Evolutionary conservation across 345 rosid genomes (phyloP).

Genomic region (Rhodomyrtus tomentosa): DNA sequence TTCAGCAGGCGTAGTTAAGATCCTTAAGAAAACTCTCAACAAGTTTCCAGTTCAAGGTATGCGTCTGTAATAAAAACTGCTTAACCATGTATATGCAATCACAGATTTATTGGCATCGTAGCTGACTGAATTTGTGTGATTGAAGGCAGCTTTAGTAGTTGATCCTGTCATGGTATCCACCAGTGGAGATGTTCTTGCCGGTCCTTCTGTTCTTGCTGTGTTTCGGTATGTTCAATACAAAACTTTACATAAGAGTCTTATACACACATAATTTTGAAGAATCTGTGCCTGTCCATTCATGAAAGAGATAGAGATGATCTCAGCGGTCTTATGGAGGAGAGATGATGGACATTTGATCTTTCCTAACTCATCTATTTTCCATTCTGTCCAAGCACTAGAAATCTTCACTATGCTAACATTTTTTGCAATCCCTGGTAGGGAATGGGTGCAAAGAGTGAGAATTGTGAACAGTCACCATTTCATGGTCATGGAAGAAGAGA

Average conservation of each 20-base stretch:
- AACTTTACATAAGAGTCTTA: rapidly evolving
- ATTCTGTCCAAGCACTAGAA: rapidly evolving
- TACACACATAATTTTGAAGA: not conserved
- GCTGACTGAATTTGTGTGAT: constrained; percentile 16
- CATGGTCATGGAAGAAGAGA: not conserved
- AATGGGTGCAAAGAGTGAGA: not conserved
- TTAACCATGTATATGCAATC: not conserved
- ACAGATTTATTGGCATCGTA: not conserved
- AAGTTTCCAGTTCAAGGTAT: constrained; percentile 67
- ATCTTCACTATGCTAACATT: not conserved
- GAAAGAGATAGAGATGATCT: not conserved
- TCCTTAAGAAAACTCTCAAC: constrained; percentile 37
- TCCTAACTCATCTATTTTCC: not conserved
- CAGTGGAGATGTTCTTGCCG: constrained; percentile 82
- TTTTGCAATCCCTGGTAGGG: not conserved
- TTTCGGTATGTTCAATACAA: constrained; percentile 32
- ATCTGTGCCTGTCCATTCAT: not conserved
- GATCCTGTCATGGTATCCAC: constrained; percentile 99
- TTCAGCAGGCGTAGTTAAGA: constrained; percentile 51
- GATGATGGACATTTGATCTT: not conserved
- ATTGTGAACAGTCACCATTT: not conserved
- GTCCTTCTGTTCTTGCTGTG: constrained; percentile 54
- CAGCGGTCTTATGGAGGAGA: rapidly evolving
- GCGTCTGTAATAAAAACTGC: not conserved
- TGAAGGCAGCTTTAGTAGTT: constrained; percentile 84